Evolutionary conservation across 2,329 filamentous ascomycete genomes (phyloP), one percentile per base, ranked within the genome.

Genomic region (Fusarium heterosporum): DNA sequence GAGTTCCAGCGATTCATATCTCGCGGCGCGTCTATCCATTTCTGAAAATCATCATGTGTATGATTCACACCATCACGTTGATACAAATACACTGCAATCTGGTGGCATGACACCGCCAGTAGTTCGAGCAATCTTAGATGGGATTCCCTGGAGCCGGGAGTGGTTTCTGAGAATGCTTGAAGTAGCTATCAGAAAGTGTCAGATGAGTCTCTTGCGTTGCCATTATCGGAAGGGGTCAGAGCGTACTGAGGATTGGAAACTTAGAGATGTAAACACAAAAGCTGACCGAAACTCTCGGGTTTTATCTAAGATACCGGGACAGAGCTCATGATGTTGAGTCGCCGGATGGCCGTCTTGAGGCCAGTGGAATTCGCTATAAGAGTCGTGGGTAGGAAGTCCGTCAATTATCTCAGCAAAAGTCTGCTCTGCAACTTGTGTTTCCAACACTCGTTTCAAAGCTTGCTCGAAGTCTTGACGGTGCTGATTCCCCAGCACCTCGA

Each of bases 361-460:
- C 17, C 17, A 19, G 22, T 49, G 41, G 7, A 17, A 25, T 1
- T 55, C 45, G 2, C 12, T 17, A 6, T 13, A 42, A 0, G 49
- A 52, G 0, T 34, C 11, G 0, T 38, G 16, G 0, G 41, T 55
- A 3, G 64, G 64, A 1, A 68, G 17, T 0, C 63, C 63, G 12
- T 67, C 64, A 30, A 68, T 34, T 10, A 68, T 68, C 29, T 68
- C 22, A 0, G 59, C 59, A 1, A 42, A 55, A 0, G 63, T 54
- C 8, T 19, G 17, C n/a, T 52, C 63, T 4, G 36, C 39, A 0
- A 40, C 7, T 2, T 46, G 17, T 17, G 61, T 58, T 8, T 40
- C 36, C 11, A 63, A 1, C 3, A 63, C 10, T 19, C 42, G 56
- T 8, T 0, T 2, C 4, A 64, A 2, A 5, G 51, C 13, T 36